A percentile compares a stretch with the other conserved stretches of the same genome.
Conservation (phyloP, 495 filamentous ascomycete species). For the Podospora pseudopauciseta region DNA sequence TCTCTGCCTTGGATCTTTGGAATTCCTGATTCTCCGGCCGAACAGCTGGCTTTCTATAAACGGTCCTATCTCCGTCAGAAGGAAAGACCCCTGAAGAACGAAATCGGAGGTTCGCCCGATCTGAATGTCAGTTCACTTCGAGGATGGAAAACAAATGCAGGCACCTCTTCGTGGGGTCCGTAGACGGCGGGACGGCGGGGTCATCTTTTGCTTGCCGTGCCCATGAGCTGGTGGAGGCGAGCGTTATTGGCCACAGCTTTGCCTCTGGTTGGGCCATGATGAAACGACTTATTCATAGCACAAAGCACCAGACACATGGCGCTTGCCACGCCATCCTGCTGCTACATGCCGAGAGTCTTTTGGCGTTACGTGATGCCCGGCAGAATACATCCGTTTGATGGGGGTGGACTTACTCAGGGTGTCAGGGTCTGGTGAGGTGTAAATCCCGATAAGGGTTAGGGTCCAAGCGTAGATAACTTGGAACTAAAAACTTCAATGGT, state of each 20-base stretch:
- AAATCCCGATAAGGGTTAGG: constrained; percentile 16
- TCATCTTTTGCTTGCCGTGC: background rate
- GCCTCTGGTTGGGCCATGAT: constrained; percentile 7
- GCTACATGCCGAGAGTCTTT: background rate
- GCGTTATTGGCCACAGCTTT: constrained; percentile 16
- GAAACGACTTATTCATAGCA: constrained; percentile 11
- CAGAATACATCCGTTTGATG: background rate
- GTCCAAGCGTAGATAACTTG: background rate
- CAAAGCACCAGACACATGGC: background rate
- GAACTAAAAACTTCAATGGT: background rate
- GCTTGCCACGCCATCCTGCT: constrained; percentile 1
- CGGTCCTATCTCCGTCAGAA: background rate
- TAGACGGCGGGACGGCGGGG: constrained; percentile 8
- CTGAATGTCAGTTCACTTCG: background rate
- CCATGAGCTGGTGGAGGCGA: constrained; percentile 5
- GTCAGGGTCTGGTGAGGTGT: background rate
- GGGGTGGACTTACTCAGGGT: background rate
- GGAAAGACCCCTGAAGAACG: background rate
- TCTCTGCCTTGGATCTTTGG: background rate
- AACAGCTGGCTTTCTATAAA: background rate
- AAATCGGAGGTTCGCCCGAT: constrained; percentile 10
- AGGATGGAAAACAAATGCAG: background rate
- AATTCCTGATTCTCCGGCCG: background rate
- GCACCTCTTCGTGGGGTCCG: background rate
- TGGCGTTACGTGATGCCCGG: background rate